phyloP scores from a whole-genome alignment of 2,329 filamentous ascomycete genomes.

The Rhynchosporium graminicola region DNA sequence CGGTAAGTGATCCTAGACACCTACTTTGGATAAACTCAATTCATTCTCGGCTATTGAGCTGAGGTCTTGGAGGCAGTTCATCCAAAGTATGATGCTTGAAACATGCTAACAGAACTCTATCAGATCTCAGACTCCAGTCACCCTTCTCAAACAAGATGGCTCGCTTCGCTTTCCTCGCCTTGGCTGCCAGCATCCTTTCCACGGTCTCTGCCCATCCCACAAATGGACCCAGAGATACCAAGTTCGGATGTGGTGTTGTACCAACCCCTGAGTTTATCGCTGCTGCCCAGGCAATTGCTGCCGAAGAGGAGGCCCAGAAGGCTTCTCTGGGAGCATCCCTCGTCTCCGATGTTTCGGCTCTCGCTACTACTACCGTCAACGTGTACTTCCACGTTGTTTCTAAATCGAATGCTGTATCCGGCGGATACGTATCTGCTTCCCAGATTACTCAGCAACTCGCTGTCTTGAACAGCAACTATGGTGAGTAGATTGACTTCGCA shows the following conservation, averaged over 20 bases:
- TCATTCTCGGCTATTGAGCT: neutral
- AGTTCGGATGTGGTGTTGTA: constrained; percentile 26
- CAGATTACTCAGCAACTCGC: constrained; percentile 35
- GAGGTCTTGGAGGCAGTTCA: neutral
- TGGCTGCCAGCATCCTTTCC: constrained; percentile 24
- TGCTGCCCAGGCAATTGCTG: constrained; percentile 24
- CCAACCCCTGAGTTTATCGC: constrained; percentile 31
- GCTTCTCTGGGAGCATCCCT: neutral
- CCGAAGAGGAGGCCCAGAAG: constrained; percentile 14
- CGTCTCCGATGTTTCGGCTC: constrained; percentile 16
- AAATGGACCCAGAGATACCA: constrained; percentile 19
- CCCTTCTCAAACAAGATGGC: constrained; percentile 3
- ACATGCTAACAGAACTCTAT: neutral
- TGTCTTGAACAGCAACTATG: constrained; percentile 28
- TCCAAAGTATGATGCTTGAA: neutral
- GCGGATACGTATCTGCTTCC: constrained; percentile 36
- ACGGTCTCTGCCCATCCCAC: constrained; percentile 25
- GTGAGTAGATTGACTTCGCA: neutral
- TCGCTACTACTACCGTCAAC: constrained; percentile 34
- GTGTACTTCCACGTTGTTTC: constrained; percentile 43
- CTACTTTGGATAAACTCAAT: constrained; percentile 6
- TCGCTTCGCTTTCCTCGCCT: constrained; percentile 27
- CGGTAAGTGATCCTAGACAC: neutral
- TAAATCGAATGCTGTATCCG: constrained; percentile 26
- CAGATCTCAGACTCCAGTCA: neutral